A percentile compares a stretch with the other conserved stretches of the same genome.
Evolutionary conservation across 2,329 filamentous ascomycete genomes (phyloP).

Genomic region (Aspergillus ochraceus): DNA sequence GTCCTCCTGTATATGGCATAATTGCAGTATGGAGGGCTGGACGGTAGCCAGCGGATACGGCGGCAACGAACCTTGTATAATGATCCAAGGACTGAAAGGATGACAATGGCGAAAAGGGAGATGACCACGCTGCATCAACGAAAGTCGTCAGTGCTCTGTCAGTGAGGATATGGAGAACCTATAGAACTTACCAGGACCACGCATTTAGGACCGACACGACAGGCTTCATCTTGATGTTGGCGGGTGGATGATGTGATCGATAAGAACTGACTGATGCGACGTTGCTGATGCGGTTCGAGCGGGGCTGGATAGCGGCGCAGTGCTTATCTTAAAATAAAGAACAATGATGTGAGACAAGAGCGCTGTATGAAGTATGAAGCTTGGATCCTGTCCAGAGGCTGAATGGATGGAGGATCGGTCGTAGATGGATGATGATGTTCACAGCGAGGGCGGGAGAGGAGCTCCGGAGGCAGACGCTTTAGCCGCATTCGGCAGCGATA

Average conservation of each 20-base stretch:
- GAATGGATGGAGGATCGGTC: not conserved
- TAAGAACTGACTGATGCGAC: not conserved
- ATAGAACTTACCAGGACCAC: constrained; percentile 77
- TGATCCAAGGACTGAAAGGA: constrained; percentile 64
- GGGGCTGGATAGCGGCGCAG: not conserved
- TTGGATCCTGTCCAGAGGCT: not conserved
- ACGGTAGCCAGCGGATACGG: not conserved
- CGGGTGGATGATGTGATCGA: constrained; percentile 2
- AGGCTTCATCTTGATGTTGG: constrained; percentile 75
- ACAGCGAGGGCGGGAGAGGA: constrained; percentile 1
- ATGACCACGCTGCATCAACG: constrained; percentile 63
- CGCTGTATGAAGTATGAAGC: not conserved
- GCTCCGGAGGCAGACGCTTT: constrained; percentile 9
- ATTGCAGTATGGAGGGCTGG: constrained; percentile 2
- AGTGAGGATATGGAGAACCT: not conserved
- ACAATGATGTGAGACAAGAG: not conserved
- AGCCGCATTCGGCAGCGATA: constrained; percentile 16
- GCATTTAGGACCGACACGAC: constrained; percentile 88
- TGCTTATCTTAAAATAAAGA: not conserved
- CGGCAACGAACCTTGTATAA: constrained; percentile 66
- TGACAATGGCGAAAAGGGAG: constrained; percentile 64
- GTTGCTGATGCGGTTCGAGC: not conserved
- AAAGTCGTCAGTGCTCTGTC: constrained; percentile 2
- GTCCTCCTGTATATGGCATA: not conserved
- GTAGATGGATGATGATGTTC: constrained; percentile 7